Evolutionary conservation across 2,329 filamentous ascomycete genomes (phyloP).

Genomic region (Pseudocercospora ulei): DNA sequence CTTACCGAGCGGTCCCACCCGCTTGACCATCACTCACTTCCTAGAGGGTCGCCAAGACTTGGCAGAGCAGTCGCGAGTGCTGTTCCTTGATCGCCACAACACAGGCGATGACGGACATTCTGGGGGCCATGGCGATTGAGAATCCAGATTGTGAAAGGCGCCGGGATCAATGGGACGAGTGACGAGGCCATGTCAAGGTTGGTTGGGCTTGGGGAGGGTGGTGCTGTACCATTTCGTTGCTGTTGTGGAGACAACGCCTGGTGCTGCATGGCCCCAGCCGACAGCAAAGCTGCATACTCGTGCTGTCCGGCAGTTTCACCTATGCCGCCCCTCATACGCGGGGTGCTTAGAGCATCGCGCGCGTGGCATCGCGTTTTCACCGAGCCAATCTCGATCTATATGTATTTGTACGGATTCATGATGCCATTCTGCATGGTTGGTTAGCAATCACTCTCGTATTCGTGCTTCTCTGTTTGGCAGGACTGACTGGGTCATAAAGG

Average conservation of each 20-base stretch:
- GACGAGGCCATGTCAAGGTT: conserved; percentile 81
- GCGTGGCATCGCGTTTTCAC: too few species aligned
- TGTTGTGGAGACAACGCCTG: conserved; percentile 56
- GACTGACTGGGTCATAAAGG: conserved; percentile 81
- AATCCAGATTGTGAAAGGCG: conserved; percentile 60
- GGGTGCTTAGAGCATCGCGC: too few species aligned
- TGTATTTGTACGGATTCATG: conserved; percentile 98
- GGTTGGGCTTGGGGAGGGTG: conserved; percentile 65
- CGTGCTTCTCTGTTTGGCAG: conserved; percentile 13
- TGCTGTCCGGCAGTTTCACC: too few species aligned
- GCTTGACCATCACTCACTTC: conserved; percentile 32
- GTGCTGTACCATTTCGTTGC: conserved; percentile 65
- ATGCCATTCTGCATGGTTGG: conserved; percentile 64
- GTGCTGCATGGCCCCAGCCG: conserved; percentile 9
- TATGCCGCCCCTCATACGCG: too few species aligned
- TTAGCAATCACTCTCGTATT: too few species aligned
- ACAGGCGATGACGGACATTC: conserved; percentile 61
- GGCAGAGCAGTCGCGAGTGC: conserved; percentile 78
- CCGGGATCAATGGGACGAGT: conserved; percentile 64
- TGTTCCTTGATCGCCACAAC: conserved; percentile 71
- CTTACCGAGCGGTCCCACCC: conserved; percentile 1
- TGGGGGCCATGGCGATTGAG: conserved; percentile 64
- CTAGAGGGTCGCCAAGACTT: conserved; percentile 75
- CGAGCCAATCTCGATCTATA: conserved; percentile 46
- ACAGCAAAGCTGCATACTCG: conserved; percentile 7